Conservation (phyloP, 805 yeast species). For the Candida awuae region DNA sequence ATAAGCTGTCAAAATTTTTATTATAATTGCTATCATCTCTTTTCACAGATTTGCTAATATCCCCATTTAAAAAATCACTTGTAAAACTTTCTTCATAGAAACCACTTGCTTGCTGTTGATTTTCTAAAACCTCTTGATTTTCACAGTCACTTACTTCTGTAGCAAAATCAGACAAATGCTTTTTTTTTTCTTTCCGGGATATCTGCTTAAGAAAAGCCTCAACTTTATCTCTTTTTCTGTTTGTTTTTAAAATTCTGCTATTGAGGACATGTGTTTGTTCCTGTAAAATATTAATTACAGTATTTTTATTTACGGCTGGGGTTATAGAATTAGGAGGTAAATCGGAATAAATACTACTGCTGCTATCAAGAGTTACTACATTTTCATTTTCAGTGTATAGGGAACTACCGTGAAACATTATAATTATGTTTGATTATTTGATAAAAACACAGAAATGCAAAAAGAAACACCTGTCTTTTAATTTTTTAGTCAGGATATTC, state of each 20-base stretch:
- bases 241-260: background rate
- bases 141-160: no score
- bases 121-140: no score
- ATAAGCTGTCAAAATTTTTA: background rate
- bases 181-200: conserved; percentile 2
- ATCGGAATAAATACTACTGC: conserved; percentile 3
- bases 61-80: background rate
- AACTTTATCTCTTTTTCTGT: conserved; percentile 1
- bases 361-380: conserved; percentile 1
- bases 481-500: no score
- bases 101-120: no score
- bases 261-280: no score
- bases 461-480: no score
- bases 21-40: no score
- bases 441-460: no score
- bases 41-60: background rate
- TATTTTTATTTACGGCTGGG: conserved; percentile 2
- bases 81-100: no score
- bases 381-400: background rate
- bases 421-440: no score
- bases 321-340: background rate
- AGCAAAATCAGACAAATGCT: no score
- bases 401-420: no score
- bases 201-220: background rate
- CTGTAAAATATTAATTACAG: background rate